Conservation (phyloP, 1,284 basidiomycete species). For the Vanrija sp. region DNA sequence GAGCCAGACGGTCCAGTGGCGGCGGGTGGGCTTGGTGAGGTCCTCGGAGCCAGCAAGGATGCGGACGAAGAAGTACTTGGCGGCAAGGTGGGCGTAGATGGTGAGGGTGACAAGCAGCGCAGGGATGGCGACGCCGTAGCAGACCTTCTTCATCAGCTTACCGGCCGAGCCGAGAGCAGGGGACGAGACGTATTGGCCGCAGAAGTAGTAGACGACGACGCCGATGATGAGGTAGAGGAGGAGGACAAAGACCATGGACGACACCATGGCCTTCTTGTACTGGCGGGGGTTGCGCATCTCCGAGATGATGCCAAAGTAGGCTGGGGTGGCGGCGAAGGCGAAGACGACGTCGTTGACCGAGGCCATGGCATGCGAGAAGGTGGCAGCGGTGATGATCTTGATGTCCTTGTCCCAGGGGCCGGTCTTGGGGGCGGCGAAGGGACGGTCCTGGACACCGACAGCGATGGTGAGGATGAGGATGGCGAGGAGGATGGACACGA, state of each 20-base stretch:
- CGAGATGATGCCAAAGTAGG: conserved; percentile 21
- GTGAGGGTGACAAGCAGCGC: conserved; percentile 30
- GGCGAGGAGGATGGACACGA: conserved; percentile 34
- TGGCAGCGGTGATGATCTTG: conserved; percentile 19
- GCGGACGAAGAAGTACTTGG: conserved; percentile 38
- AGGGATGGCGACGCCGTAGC: conserved; percentile 47
- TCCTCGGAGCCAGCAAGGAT: conserved; percentile 31
- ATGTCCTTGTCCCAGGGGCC: conserved; percentile 33
- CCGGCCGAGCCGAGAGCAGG: conserved; percentile 47
- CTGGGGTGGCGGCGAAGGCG: conserved; percentile 32
- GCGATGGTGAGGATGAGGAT: conserved; percentile 46
- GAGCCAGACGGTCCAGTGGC: conserved; percentile 37
- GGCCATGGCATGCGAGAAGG: conserved; percentile 41
- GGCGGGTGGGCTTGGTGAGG: conserved; percentile 23
- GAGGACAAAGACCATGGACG: conserved; percentile 35
- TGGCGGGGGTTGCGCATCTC: conserved; percentile 35
- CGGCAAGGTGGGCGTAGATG: conserved; percentile 28
- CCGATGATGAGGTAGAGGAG: conserved; percentile 37
- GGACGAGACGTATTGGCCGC: conserved; percentile 43
- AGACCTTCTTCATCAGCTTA: conserved; percentile 43
- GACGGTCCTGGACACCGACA: conserved; percentile 45
- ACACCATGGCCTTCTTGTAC: conserved; percentile 29
- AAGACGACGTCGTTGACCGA: conserved; percentile 42
- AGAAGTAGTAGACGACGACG: conserved; percentile 29
- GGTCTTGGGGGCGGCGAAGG: conserved; percentile 25